A percentile compares a stretch with the other conserved stretches of the same genome.
phyloP scores from a whole-genome alignment of 1,139 yeast species.

The Debaryomycetaceae sp. region DNA sequence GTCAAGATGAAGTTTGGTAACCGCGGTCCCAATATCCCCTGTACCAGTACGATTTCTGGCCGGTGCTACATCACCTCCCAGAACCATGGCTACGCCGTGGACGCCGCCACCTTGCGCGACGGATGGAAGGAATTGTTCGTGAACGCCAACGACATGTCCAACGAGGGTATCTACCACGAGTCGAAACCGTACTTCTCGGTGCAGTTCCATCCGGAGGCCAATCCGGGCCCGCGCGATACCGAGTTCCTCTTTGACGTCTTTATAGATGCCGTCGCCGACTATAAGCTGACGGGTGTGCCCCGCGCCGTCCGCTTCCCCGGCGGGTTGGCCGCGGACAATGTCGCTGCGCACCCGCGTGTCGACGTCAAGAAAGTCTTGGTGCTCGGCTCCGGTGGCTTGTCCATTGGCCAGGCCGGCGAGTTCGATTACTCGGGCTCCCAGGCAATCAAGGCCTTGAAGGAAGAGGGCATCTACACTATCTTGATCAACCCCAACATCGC shows the following conservation, averaged over 20 bases:
- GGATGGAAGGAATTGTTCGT: slow-evolving; percentile 83
- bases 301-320: slow-evolving; percentile 88
- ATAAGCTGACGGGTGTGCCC: slow-evolving; percentile 40
- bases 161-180: slow-evolving; percentile 93
- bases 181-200: slow-evolving; percentile 85
- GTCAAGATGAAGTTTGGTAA: slow-evolving; percentile 92
- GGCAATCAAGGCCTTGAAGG: slow-evolving; percentile 89
- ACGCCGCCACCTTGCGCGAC: slow-evolving; percentile 58
- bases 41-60: slow-evolving; percentile 85
- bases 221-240: slow-evolving; percentile 99
- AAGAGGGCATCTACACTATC: slow-evolving; percentile 93
- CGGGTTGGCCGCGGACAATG: slow-evolving; percentile 63
- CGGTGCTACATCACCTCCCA: slow-evolving; percentile 95
- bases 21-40: slow-evolving; percentile 97
- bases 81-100: slow-evolving; percentile 97
- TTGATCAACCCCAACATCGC: slow-evolving; percentile 97
- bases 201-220: slow-evolving; percentile 98
- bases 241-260: slow-evolving; percentile 95
- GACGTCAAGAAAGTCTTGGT: slow-evolving; percentile 90
- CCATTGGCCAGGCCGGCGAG: slow-evolving; percentile 99
- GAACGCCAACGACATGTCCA: slow-evolving; percentile 88
- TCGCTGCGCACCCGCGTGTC: slow-evolving; percentile 61
- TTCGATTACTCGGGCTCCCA: slow-evolving; percentile 97
- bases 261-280: slow-evolving; percentile 66
- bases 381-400: slow-evolving; percentile 96